These are phyloP conservation scores for Platanthera guangdongensis DNA, from an alignment of 106 monocot genomes.

Conservation along the genomic window DNA sequence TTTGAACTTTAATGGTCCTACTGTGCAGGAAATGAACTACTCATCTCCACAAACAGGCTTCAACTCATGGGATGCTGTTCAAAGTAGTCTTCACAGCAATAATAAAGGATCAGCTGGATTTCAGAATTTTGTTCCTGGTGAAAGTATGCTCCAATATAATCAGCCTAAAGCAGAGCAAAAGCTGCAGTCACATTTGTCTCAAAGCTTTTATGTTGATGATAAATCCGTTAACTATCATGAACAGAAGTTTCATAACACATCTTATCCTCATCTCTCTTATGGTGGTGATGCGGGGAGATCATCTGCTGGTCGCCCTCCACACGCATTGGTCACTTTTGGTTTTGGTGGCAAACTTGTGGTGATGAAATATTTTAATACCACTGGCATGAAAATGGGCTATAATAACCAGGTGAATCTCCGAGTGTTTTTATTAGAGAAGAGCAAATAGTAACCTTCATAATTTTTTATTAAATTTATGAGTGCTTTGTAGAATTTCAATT, in stretches of 20 bases:
- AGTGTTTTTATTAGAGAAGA: background rate
- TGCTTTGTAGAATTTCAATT: background rate
- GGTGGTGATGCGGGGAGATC: slow-evolving; percentile 49
- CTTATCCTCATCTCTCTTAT: slow-evolving; percentile 24
- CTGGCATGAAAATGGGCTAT: slow-evolving; percentile 20
- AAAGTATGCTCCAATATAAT: slow-evolving; percentile 27
- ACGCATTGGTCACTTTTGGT: slow-evolving; percentile 83
- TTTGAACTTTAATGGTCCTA: slow-evolving; percentile 27
- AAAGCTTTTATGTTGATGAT: slow-evolving; percentile 31
- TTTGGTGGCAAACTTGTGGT: slow-evolving; percentile 94
- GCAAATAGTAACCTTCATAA: background rate
- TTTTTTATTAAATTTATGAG: background rate
- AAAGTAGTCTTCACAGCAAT: slow-evolving; percentile 12
- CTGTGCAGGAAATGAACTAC: background rate
- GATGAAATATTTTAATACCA: slow-evolving; percentile 40
- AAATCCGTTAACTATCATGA: slow-evolving; percentile 30
- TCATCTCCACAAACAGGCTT: slow-evolving; percentile 21
- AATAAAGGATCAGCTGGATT: slow-evolving; percentile 15
- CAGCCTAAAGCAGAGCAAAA: slow-evolving; percentile 29
- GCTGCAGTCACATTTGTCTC: slow-evolving; percentile 24
- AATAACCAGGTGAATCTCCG: slow-evolving; percentile 38
- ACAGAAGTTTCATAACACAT: slow-evolving; percentile 30
- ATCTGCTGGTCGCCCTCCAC: slow-evolving; percentile 77
- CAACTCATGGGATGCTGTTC: slow-evolving; percentile 12
- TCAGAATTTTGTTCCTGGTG: slow-evolving; percentile 34